Conservation (phyloP, 768 basidiomycete genomes). For the Lactarius deliciosus region DNA sequence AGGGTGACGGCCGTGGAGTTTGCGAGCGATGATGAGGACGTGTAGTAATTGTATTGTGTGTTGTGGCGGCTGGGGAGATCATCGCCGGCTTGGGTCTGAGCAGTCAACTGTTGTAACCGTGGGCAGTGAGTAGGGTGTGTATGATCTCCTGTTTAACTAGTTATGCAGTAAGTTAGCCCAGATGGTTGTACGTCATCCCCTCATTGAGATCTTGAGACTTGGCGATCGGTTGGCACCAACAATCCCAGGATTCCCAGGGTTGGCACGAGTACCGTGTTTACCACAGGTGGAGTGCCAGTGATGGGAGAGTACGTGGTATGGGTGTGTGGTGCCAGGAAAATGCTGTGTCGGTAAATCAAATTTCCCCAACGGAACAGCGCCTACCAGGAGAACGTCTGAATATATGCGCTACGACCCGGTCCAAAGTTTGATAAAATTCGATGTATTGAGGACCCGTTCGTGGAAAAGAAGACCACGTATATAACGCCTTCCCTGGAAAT, state of each 20-base stretch:
- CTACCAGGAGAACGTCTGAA: background rate
- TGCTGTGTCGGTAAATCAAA: background rate
- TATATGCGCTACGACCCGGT: background rate
- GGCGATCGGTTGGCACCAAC: background rate
- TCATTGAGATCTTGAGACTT: background rate
- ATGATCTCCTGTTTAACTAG: background rate
- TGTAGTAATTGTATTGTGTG: background rate
- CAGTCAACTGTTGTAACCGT: background rate
- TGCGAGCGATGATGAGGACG: constrained; percentile 22
- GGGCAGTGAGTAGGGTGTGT: constrained; percentile 1
- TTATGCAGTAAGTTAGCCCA: background rate
- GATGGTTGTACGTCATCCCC: background rate
- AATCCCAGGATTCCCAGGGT: background rate
- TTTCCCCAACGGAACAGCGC: background rate
- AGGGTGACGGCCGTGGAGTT: constrained; percentile 21
- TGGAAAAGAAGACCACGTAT: background rate
- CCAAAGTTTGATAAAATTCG: background rate
- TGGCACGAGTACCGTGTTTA: background rate
- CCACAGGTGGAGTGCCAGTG: background rate
- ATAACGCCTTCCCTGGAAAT: background rate
- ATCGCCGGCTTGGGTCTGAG: no score
- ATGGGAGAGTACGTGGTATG: background rate
- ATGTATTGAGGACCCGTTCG: background rate
- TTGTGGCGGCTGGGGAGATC: background rate
- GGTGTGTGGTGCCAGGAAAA: background rate